Percentiles rank a stretch among this genome's conserved stretches.
Conservation (phyloP, 768 basidiomycete genomes). For the Termitomyces sp. region DNA sequence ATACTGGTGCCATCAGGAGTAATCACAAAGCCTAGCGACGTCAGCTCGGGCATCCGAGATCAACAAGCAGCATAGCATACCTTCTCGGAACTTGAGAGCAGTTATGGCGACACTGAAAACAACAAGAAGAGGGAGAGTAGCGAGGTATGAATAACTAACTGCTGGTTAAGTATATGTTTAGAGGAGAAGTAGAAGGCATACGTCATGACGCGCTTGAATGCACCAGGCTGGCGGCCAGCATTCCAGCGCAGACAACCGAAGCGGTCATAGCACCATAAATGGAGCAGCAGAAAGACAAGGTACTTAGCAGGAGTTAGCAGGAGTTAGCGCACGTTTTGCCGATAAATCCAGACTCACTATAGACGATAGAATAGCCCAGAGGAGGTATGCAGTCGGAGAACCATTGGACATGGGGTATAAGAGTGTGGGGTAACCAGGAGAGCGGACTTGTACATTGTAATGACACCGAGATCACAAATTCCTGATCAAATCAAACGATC, state of each 20-base stretch:
- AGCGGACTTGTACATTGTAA: neutral
- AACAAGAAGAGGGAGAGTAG: conserved; percentile 59
- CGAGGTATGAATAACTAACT: conserved; percentile 73
- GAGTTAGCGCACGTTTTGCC: conserved; percentile 24
- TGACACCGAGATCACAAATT: neutral
- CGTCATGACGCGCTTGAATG: conserved; percentile 90
- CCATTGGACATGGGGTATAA: conserved; percentile 57
- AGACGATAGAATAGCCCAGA: conserved; percentile 69
- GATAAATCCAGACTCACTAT: conserved; percentile 50
- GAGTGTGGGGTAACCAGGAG: neutral
- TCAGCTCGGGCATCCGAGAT: neutral
- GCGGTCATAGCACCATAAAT: conserved; percentile 78
- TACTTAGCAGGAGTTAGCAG: conserved; percentile 37
- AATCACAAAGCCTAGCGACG: conserved; percentile 33
- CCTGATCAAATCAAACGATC: neutral
- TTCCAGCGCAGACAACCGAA: conserved; percentile 75
- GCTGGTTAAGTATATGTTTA: neutral
- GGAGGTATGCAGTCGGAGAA: conserved; percentile 68
- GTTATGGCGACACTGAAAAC: conserved; percentile 60
- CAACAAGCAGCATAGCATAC: conserved; percentile 25
- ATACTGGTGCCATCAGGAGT: conserved; percentile 28
- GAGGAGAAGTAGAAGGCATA: conserved; percentile 28
- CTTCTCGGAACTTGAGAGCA: conserved; percentile 68
- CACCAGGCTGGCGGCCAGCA: conserved; percentile 71
- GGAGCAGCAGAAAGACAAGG: conserved; percentile 58